A percentile compares a stretch with the other conserved stretches of the same genome.
phyloP scores from a whole-genome alignment of 305 asterid genomes.

The Coffea humblotiana region DNA sequence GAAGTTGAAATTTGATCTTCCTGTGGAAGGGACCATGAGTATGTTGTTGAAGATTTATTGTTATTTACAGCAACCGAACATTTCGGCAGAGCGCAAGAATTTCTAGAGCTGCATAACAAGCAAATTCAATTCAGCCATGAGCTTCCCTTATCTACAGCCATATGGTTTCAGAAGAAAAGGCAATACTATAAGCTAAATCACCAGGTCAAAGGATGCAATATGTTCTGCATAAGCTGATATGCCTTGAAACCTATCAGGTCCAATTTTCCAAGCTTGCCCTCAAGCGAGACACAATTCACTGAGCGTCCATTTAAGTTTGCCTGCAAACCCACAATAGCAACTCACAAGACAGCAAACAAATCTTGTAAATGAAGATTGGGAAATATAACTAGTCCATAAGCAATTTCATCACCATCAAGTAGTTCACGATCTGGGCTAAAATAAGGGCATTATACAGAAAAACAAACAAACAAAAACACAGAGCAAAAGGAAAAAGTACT shows the following conservation, averaged over 20 bases:
- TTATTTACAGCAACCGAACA: conserved; percentile 31
- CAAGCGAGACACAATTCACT: conserved; percentile 63
- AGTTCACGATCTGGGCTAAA: background rate
- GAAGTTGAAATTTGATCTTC: conserved; percentile 44
- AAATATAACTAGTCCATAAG: background rate
- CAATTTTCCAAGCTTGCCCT: conserved; percentile 68
- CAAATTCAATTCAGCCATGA: conserved; percentile 21
- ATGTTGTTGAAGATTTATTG: conserved; percentile 25
- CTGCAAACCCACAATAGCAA: conserved; percentile 35
- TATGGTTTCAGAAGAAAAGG: conserved; percentile 8
- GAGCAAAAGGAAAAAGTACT: background rate
- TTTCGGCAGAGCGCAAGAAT: conserved; percentile 34
- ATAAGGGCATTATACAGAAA: background rate
- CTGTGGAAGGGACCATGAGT: conserved; percentile 33
- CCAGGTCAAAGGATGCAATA: conserved; percentile 56
- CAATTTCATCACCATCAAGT: background rate
- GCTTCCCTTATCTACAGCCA: conserved; percentile 1
- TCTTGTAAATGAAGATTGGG: background rate
- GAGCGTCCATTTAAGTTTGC: conserved; percentile 39
- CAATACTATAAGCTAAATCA: conserved; percentile 31
- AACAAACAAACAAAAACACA: too few species aligned
- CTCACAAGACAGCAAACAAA: background rate
- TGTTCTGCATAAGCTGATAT: conserved; percentile 68
- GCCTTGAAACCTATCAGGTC: conserved; percentile 70
- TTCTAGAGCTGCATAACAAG: conserved; percentile 44